Conservation (phyloP, 2,329 filamentous ascomycete genomes). For the Sordariomycetes sp. region DNA sequence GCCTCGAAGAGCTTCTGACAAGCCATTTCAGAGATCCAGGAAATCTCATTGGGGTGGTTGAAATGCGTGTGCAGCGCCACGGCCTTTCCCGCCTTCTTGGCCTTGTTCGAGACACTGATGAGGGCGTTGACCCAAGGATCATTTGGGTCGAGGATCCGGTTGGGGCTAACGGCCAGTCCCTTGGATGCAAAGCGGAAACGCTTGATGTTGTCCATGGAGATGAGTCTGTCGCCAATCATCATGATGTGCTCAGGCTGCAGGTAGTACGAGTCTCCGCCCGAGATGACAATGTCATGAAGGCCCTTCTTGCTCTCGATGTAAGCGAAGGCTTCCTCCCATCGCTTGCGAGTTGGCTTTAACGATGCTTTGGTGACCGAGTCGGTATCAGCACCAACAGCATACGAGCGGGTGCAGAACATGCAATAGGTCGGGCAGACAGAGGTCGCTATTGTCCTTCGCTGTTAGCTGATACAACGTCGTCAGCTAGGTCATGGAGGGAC, state of each 20-base stretch:
- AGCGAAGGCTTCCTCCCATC: conserved; percentile 42
- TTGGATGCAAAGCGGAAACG: conserved; percentile 50
- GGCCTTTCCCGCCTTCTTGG: conserved; percentile 38
- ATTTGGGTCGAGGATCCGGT: conserved; percentile 33
- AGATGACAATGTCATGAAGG: conserved; percentile 47
- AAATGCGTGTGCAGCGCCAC: conserved; percentile 54
- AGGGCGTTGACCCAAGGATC: conserved; percentile 42
- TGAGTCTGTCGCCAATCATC: conserved; percentile 39
- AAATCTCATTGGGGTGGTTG: conserved; percentile 48
- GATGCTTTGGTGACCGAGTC: conserved; percentile 31
- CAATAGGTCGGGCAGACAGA: conserved; percentile 52
- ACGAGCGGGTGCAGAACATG: conserved; percentile 47
- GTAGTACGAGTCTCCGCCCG: conserved; percentile 49
- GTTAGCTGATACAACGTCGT: not conserved
- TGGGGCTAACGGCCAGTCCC: conserved; percentile 45
- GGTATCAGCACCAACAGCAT: conserved; percentile 42
- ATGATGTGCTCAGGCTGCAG: conserved; percentile 36
- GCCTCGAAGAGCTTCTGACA: conserved; percentile 33
- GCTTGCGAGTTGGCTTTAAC: conserved; percentile 21
- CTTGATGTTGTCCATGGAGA: conserved; percentile 42
- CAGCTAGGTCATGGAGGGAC: conserved; percentile 6
- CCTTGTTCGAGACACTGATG: conserved; percentile 34
- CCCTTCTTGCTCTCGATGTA: conserved; percentile 37
- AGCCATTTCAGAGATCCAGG: conserved; percentile 42
- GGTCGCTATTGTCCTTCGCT: conserved; percentile 23